phyloP scores from a whole-genome alignment of 805 yeast genomes.

The Saccharomyces kudriavzevii region DNA sequence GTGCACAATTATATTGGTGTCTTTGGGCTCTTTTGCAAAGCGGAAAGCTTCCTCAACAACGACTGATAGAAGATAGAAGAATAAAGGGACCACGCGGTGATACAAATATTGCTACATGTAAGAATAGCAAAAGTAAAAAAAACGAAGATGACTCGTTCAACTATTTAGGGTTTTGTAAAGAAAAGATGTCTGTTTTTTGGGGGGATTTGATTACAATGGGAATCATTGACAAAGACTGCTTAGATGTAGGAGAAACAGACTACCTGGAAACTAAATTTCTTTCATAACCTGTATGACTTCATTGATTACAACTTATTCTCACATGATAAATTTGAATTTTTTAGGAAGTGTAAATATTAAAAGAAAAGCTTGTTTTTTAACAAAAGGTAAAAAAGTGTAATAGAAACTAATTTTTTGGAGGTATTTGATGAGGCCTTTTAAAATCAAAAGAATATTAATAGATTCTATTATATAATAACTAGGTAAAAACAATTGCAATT shows the following conservation, averaged over 20 bases:
- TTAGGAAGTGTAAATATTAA: too few relatives aligned
- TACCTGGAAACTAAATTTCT: constrained; percentile 2
- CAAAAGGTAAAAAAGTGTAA: not conserved
- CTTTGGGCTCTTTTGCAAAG: constrained; percentile 86
- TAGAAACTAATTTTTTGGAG: not conserved
- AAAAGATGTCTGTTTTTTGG: constrained; percentile 61
- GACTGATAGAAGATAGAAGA: constrained; percentile 14
- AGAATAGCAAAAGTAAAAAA: constrained; percentile 17
- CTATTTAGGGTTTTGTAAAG: constrained; percentile 60
- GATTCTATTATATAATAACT: not conserved
- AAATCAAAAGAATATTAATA: not conserved
- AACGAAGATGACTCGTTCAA: constrained; percentile 55
- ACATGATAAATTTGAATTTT: too few relatives aligned
- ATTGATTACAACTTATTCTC: not conserved
- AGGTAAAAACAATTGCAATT: not conserved
- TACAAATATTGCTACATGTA: constrained; percentile 6
- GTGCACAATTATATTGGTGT: constrained; percentile 71
- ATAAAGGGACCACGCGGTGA: constrained; percentile 12
- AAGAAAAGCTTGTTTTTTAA: not conserved
- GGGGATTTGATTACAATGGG: constrained; percentile 64
- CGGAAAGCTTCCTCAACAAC: constrained; percentile 27
- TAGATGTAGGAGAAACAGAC: constrained; percentile 1
- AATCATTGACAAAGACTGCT: constrained; percentile 30
- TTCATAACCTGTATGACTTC: not conserved
- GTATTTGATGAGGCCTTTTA: not conserved